phyloP scores from a whole-genome alignment of 805 yeast genomes.

The Yarrowia sp. region DNA sequence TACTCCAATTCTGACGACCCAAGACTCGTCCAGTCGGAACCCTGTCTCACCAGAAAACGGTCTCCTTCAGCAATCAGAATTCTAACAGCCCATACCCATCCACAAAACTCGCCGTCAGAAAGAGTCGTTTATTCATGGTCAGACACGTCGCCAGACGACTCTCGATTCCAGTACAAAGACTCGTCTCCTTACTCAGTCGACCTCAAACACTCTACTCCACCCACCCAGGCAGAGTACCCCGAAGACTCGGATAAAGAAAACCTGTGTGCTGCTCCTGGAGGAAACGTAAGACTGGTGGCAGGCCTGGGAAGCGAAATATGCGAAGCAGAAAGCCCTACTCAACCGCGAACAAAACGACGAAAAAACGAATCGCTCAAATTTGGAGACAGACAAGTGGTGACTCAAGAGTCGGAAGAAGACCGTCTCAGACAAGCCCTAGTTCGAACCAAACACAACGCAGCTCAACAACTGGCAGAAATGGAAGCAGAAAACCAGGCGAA shows the following conservation, averaged over 20 bases:
- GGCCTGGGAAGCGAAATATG: conserved; percentile 17
- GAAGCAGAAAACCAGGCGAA: background rate
- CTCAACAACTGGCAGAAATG: background rate
- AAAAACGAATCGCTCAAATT: background rate
- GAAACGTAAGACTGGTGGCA: background rate
- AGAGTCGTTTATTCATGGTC: conserved; percentile 14
- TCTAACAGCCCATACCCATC: conserved; percentile 17
- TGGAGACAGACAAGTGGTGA: background rate
- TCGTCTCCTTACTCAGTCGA: conserved; percentile 7
- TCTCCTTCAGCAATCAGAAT: conserved; percentile 16
- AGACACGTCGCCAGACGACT: conserved; percentile 12
- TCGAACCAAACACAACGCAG: background rate
- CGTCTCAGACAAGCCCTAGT: background rate
- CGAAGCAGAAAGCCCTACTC: conserved; percentile 1
- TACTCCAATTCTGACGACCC: no score
- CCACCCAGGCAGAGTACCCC: conserved; percentile 8
- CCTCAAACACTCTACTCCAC: conserved; percentile 10
- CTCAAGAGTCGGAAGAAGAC: background rate
- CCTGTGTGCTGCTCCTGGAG: background rate
- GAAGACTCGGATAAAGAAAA: conserved; percentile 19
- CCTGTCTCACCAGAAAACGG: conserved; percentile 1
- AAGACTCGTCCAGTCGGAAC: background rate
- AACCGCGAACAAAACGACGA: background rate
- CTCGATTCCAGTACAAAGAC: conserved; percentile 14
- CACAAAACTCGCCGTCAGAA: conserved; percentile 15